Evolutionary conservation across 2,329 filamentous ascomycete genomes (phyloP), one percentile per base, ranked within the genome.

Genomic region (Tolypocladium album): DNA sequence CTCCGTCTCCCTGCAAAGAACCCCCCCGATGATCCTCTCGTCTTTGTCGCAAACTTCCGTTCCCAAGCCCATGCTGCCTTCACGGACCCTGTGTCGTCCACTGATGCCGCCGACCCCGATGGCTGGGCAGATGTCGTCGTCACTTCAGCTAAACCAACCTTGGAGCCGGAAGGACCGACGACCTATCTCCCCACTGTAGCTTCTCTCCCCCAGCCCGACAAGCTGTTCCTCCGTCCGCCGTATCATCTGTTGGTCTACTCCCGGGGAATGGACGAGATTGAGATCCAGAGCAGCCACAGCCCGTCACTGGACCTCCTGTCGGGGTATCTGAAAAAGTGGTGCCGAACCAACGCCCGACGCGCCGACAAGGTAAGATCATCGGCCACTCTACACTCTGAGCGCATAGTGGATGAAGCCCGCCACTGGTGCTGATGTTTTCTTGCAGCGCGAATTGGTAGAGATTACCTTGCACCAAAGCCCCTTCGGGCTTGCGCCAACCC

Each of bases 321-420:
- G 3, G 73, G 75, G 1, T 82, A 82, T 60, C 66, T 82, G 2
- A 74, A 74, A 66, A 74, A 74, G 42, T 82, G 79, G 78, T 77
- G 74, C 55, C 72, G 75, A 47, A 67, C 72, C 11, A 80, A 81
- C 58, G 70, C 75, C 55, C 70, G 73, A 9, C 66, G 74, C 34
- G 68, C 65, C 13, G 66, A 69, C 39, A 72, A 69, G 62, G 75
- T 75, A 59, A 62, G 70, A 64, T 31, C 11, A 13, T 15, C 20
- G 36, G 4, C n/a, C n/a, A 39, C 20, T 31, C 36, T 56, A 20
- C 8, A 7, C 27, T 50, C 34, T 36, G 34, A 36, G 34, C 9
- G 34, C 34, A 11, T 11, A 47, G 43, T 24, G 43, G 11, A 27
- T 47, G 24, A 17, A 13, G 20, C 15, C 57, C n/a, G 39, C 13